A percentile compares a stretch with the other conserved stretches of the same genome.
Conservation (phyloP, 345 rosid species). For the Euphorbia lathyris region DNA sequence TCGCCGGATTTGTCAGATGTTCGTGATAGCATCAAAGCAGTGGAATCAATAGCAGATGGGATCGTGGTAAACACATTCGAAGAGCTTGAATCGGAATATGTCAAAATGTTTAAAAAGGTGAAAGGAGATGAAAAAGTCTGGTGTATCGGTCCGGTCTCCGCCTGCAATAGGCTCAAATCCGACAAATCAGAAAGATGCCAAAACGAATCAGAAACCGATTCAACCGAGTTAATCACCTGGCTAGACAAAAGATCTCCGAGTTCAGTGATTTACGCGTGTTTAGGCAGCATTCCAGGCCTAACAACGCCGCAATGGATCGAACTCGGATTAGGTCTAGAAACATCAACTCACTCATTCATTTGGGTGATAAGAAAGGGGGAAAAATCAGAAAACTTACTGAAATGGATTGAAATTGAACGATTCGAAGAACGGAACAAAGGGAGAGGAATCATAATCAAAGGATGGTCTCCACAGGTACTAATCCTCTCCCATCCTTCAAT, state of each 20-base stretch:
- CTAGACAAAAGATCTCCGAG: slow-evolving; percentile 31
- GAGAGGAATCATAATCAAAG: slow-evolving; percentile 44
- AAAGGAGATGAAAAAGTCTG: slow-evolving; percentile 35
- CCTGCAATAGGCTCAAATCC: slow-evolving; percentile 20
- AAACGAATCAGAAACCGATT: slow-evolving; percentile 20
- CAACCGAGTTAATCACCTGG: slow-evolving; percentile 39
- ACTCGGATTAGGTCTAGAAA: slow-evolving; percentile 48
- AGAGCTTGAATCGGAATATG: slow-evolving; percentile 39
- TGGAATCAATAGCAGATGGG: slow-evolving; percentile 32
- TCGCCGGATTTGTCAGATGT: slow-evolving; percentile 10
- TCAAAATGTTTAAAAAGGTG: slow-evolving; percentile 27
- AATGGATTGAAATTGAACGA: slow-evolving; percentile 39
- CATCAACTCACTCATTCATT: slow-evolving; percentile 43
- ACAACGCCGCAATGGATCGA: slow-evolving; percentile 38
- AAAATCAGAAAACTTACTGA: slow-evolving; percentile 11
- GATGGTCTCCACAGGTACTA: slow-evolving; percentile 58
- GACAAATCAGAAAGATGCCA: slow-evolving; percentile 42
- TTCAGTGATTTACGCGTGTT: slow-evolving; percentile 50
- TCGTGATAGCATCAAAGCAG: slow-evolving; percentile 12
- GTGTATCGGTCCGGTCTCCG: slow-evolving; percentile 51
- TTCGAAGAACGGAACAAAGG: slow-evolving; percentile 39
- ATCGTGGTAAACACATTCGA: slow-evolving; percentile 43
- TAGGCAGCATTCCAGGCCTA: slow-evolving; percentile 44
- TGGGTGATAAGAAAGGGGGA: slow-evolving; percentile 43
- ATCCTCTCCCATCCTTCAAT: slow-evolving; percentile 44